Evolutionary conservation across 176 grass and related monocot genomes (phyloP), one percentile per base, ranked within the genome.

Genomic region (Cocos nucifera): DNA sequence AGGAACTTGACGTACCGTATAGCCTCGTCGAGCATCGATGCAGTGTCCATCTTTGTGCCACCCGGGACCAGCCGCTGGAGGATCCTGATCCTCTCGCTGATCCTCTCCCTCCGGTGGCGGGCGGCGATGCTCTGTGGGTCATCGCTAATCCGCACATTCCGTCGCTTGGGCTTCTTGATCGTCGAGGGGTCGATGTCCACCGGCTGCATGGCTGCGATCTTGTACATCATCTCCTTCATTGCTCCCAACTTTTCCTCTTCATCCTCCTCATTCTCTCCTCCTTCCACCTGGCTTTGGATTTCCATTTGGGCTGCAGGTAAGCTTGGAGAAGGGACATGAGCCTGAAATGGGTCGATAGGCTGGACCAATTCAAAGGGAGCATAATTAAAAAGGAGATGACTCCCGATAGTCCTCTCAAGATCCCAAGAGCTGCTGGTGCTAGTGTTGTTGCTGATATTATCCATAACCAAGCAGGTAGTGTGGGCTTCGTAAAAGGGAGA

Each of bases 181-280:
- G 89, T 95, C 4, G 85, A 75, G n/a, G 89, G 89, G 69, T 95
- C 89, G 65, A 95, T 81, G 63, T 95, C 82, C 32, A 95, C 85
- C 9, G 89, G 85, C 74, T 95, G 89, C 89, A 95, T 95, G 15
- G 89, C 82, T 0, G 89, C 82, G 56, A 95, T 95, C 75, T 78
- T 72, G 85, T 95, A 95, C 89, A 95, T 95, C 85, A 95, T 95
- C 82, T 95, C 89, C 79, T 95, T 95, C 89, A 89, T 89, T 32
- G 82, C 85, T 23, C 89, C 85, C 2, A 95, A 69, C 62, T 68
- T 74, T 78, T 89, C 89, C 57, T 86, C 85, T 54, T 84, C 35
- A 12, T 44, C 35, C 35, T 35, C 32, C 32, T 44, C 35, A 44
- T 44, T 8, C 9, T 44, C 35, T 12, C 35, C 35, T 44, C 35